Conservation (phyloP, 371 early-diverging fungal genomes). For the Rhizopus delemar region DNA sequence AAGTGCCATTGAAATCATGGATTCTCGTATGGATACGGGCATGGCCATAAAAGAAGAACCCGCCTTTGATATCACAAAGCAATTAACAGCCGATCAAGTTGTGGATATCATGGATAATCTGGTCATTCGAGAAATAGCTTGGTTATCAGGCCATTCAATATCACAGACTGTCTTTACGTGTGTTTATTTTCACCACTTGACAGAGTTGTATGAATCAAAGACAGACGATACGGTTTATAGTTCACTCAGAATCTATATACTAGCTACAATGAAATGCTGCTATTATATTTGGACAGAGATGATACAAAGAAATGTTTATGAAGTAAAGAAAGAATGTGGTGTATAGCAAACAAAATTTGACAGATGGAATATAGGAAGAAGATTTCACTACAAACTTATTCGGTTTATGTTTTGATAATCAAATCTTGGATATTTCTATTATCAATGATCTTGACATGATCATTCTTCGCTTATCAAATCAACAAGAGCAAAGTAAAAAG, state of each 20-base stretch:
- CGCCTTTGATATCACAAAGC: slow-evolving; percentile 46
- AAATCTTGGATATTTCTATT: slow-evolving; percentile 43
- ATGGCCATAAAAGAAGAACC: slow-evolving; percentile 52
- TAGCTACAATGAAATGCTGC: slow-evolving; percentile 59
- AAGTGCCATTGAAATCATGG: slow-evolving; percentile 84
- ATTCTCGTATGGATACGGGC: slow-evolving; percentile 83
- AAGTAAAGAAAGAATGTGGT: slow-evolving; percentile 31
- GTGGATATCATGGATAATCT: slow-evolving; percentile 71
- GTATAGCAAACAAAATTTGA: not conserved
- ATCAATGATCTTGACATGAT: slow-evolving; percentile 55
- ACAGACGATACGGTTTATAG: slow-evolving; percentile 34
- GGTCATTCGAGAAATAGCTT: slow-evolving; percentile 68
- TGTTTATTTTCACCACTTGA: slow-evolving; percentile 60
- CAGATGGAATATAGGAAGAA: slow-evolving; percentile 54
- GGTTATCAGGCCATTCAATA: slow-evolving; percentile 73
- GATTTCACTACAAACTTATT: slow-evolving; percentile 71
- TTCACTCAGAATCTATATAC: slow-evolving; percentile 55
- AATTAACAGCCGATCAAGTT: slow-evolving; percentile 45
- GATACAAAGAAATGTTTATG: slow-evolving; percentile 63
- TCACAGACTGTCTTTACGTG: slow-evolving; percentile 76
- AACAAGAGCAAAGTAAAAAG: not conserved
- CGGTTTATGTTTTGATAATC: slow-evolving; percentile 60
- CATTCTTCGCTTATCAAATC: slow-evolving; percentile 11
- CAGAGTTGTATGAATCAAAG: slow-evolving; percentile 33
- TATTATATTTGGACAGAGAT: slow-evolving; percentile 64